These are phyloP conservation scores for Coemansia sp. DNA, from an alignment of 192 early-diverging fungal genomes.

Conservation along the genomic window DNA sequence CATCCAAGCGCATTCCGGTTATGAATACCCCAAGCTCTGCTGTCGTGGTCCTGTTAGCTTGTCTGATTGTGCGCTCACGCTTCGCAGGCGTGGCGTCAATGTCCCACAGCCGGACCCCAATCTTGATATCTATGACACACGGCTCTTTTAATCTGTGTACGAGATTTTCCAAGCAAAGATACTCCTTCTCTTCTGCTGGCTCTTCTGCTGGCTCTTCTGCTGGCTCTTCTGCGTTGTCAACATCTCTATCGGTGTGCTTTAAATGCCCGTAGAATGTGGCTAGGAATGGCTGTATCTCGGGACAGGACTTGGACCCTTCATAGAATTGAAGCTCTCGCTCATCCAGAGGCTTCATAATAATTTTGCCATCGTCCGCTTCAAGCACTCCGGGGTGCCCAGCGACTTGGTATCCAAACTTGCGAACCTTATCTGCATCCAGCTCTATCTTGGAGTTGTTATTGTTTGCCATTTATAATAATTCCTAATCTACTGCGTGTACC, in stretches of 20 bases:
- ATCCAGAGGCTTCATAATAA: constrained; percentile 69
- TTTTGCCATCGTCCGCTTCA: constrained; percentile 59
- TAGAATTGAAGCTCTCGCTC: constrained; percentile 74
- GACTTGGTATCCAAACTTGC: constrained; percentile 69
- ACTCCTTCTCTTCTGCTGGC: constrained; percentile 23
- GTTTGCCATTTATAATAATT: no score
- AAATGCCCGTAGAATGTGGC: constrained; percentile 69
- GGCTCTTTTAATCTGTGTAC: constrained; percentile 66
- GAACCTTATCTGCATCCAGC: constrained; percentile 1
- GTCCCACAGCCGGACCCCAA: constrained; percentile 78
- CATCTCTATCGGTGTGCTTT: constrained; percentile 19
- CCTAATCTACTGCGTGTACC: no score
- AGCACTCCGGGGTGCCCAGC: constrained; percentile 78
- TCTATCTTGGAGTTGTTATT: neutral
- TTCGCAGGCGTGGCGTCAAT: constrained; percentile 74
- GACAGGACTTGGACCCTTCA: constrained; percentile 52
- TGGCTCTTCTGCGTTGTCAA: neutral
- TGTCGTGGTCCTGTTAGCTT: constrained; percentile 71
- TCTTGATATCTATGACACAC: constrained; percentile 85
- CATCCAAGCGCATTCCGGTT: constrained; percentile 69
- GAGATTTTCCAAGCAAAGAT: constrained; percentile 79
- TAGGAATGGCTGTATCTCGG: constrained; percentile 62
- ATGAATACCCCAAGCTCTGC: constrained; percentile 65
- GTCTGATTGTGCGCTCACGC: constrained; percentile 60
- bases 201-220: neutral